Evolutionary conservation across 345 rosid genomes (phyloP).

Genomic region (Citrus inodora): DNA sequence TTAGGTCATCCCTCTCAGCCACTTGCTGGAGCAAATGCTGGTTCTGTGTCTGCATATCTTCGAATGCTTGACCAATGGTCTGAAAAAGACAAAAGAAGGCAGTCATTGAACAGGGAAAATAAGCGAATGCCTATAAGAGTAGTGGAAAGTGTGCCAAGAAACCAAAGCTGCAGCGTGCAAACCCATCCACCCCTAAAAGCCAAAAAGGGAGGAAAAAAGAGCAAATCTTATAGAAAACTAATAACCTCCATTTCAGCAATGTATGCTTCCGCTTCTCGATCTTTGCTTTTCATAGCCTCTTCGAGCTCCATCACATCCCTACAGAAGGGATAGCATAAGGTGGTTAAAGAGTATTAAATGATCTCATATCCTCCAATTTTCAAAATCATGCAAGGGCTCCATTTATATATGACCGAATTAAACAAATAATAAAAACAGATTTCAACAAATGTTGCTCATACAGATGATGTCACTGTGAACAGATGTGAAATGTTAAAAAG

Average conservation of each 20-base stretch:
- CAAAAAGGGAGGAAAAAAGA: background rate
- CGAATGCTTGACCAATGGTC: slow-evolving; percentile 97
- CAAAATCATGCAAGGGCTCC: background rate
- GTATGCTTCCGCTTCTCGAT: slow-evolving; percentile 76
- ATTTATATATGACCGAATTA: background rate
- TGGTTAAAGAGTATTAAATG: background rate
- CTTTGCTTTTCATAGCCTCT: slow-evolving; percentile 82
- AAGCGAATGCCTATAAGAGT: background rate
- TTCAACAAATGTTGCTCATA: background rate
- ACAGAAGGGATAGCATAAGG: slow-evolving; percentile 15
- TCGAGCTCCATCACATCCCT: slow-evolving; percentile 75
- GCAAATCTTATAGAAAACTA: slow-evolving; percentile 7
- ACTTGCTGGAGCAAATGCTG: slow-evolving; percentile 84
- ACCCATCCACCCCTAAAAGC: background rate
- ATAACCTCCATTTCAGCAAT: slow-evolving; percentile 90
- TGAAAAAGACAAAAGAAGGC: slow-evolving; percentile 25
- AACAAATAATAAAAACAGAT: background rate
- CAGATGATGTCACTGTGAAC: background rate
- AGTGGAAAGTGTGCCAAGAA: background rate
- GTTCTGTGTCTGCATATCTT: slow-evolving; percentile 94
- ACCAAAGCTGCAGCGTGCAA: slow-evolving; percentile 2
- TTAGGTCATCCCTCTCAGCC: slow-evolving; percentile 84
- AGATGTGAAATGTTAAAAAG: background rate
- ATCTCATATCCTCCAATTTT: background rate
- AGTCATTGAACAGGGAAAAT: background rate